These are phyloP conservation scores for Aspergillus nomiae DNA, from an alignment of 2,329 filamentous ascomycete genomes.

Conservation along the genomic window DNA sequence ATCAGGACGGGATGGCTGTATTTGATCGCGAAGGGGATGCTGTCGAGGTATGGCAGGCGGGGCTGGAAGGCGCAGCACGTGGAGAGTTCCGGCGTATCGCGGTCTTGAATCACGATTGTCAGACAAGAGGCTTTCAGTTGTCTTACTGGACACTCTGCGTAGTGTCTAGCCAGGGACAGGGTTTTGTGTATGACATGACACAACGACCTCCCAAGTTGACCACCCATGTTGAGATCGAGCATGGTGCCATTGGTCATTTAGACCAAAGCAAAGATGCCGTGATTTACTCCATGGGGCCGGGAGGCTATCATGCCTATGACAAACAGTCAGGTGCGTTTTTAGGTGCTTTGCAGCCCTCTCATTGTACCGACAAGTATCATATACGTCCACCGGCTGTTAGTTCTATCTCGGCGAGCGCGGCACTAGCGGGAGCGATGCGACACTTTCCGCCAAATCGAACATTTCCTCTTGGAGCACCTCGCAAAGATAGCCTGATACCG, in stretches of 20 bases:
- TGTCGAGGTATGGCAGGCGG: conserved; percentile 49
- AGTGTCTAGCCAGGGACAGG: conserved; percentile 46
- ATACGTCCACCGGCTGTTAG: conserved; percentile 31
- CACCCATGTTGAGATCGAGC: conserved; percentile 42
- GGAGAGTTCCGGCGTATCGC: conserved; percentile 46
- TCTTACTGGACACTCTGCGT: conserved; percentile 49
- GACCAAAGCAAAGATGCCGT: conserved; percentile 46
- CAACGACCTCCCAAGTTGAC: conserved; percentile 35
- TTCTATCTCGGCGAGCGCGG: conserved; percentile 18
- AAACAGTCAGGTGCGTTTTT: conserved; percentile 43
- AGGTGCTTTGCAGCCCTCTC: conserved; percentile 40
- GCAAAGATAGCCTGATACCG: conserved; percentile 29
- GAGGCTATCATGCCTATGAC: conserved; percentile 47
- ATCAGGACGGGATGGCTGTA: conserved; percentile 49
- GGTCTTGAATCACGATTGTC: conserved; percentile 44
- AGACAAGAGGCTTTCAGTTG: conserved; percentile 51
- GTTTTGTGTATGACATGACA: conserved; percentile 50
- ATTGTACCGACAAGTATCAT: conserved; percentile 36
- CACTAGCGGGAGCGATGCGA: conserved; percentile 22
- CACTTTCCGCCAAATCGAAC: conserved; percentile 24
- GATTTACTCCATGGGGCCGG: conserved; percentile 47
- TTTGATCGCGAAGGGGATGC: conserved; percentile 49
- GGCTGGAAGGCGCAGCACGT: conserved; percentile 33
- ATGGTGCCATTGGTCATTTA: conserved; percentile 48
- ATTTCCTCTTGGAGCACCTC: conserved; percentile 20